Evolutionary conservation across 2,329 filamentous ascomycete genomes (phyloP).

Genomic region (Phialocephala subalpina): DNA sequence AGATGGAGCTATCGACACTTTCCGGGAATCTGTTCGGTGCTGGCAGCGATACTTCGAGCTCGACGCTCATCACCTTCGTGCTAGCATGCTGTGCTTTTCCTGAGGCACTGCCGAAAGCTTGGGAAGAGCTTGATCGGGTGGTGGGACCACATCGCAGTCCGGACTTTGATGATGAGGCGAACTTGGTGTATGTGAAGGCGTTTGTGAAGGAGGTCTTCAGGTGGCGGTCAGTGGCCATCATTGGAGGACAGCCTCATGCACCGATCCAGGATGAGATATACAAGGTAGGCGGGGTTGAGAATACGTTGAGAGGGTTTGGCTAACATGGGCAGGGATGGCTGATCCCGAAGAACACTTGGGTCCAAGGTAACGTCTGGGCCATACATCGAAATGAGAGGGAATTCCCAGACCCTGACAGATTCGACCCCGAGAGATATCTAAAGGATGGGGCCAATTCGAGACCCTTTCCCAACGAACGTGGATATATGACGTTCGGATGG

Average conservation of each 20-base stretch:
- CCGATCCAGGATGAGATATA: conserved; percentile 62
- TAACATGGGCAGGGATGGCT: conserved; percentile 17
- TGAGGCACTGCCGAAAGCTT: conserved; percentile 30
- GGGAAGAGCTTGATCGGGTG: conserved; percentile 56
- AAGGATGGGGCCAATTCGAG: conserved; percentile 44
- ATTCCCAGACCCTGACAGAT: conserved; percentile 49
- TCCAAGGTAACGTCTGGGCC: conserved; percentile 40
- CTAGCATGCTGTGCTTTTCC: conserved; percentile 47
- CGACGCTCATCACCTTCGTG: conserved; percentile 44
- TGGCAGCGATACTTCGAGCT: conserved; percentile 46
- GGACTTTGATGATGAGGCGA: conserved; percentile 51
- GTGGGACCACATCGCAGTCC: conserved; percentile 55
- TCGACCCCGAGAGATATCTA: conserved; percentile 54
- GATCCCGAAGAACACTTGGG: conserved; percentile 44
- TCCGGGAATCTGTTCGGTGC: conserved; percentile 51
- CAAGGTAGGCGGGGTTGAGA: conserved; percentile 36
- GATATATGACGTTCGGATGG: conserved; percentile 59
- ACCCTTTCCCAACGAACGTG: conserved; percentile 64
- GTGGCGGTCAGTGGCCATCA: conserved; percentile 52
- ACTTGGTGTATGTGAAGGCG: conserved; percentile 52
- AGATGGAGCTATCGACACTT: conserved; percentile 22
- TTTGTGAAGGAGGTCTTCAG: conserved; percentile 56
- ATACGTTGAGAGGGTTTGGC: neutral
- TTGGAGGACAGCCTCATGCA: conserved; percentile 61
- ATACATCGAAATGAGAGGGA: conserved; percentile 40